phyloP scores from a whole-genome alignment of 352 stramenopile species.

The Phytophthora lateralis region DNA sequence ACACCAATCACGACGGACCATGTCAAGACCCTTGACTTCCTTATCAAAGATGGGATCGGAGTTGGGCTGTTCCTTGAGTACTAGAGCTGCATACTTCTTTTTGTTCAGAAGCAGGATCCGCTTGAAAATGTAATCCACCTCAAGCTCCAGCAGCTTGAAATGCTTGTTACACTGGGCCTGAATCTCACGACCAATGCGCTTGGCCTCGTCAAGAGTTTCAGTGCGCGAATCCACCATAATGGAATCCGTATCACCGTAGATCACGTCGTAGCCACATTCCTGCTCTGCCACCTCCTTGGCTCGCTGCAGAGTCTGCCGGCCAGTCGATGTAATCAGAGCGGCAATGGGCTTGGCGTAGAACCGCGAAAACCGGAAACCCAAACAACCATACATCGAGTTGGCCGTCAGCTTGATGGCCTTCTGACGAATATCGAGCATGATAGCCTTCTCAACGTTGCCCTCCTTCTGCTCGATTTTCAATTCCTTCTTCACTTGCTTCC shows the following conservation, averaged over 20 bases:
- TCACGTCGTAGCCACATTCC: conserved; percentile 97
- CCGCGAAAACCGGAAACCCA: conserved; percentile 98
- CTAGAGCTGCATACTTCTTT: conserved; percentile 99
- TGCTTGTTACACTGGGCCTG: conserved; percentile 99
- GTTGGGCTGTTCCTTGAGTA: conserved; percentile 88
- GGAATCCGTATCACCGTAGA: conserved; percentile 99
- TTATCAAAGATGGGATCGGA: conserved; percentile 87
- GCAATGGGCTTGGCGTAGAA: conserved; percentile 99
- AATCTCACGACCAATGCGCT: conserved; percentile 94
- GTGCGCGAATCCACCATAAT: conserved; percentile 99
- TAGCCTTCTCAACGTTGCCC: conserved; percentile 82
- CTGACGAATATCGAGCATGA: conserved; percentile 98
- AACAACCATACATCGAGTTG: conserved; percentile 99
- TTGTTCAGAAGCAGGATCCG: conserved; percentile 99
- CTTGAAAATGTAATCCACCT: conserved; percentile 99
- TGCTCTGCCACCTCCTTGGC: conserved; percentile 98
- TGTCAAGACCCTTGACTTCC: conserved; percentile 98
- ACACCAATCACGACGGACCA: conserved; percentile 99
- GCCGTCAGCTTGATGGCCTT: conserved; percentile 99
- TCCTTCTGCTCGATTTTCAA: conserved; percentile 94
- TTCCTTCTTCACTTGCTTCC: conserved; percentile 97
- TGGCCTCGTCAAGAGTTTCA: conserved; percentile 93
- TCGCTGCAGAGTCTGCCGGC: conserved; percentile 97
- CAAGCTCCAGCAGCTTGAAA: conserved; percentile 99
- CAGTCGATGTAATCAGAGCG: conserved; percentile 98